Evolutionary conservation across 768 basidiomycete species (phyloP), one percentile per base, ranked within the genome.

Genomic region (Russula dissimulans): DNA sequence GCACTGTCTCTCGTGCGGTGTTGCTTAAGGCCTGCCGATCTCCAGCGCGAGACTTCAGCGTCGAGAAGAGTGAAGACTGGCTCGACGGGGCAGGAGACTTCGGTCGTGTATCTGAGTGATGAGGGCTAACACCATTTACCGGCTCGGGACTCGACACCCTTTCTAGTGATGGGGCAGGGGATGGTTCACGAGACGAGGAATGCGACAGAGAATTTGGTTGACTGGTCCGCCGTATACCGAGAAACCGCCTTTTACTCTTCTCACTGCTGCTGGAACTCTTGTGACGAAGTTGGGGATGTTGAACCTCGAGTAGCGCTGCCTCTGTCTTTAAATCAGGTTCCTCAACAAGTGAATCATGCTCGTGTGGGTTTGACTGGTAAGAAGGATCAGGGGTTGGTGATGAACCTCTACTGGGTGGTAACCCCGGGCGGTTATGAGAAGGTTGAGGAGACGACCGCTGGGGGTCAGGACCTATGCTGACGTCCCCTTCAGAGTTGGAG

Each of bases 1-100:
- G 84, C 79, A 97, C 86, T 9, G 89, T 81, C 68, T 97, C 95
- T 69, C 87, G 89, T 12, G 93, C 90, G 0, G 88, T 83, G 66
- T 89, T 86, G 64, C 84, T 86, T 46, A 95, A 74, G 7, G 89
- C 89, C 70, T 94, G 88, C 69, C 92, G 95, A 71, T 95, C 94
- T 3, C 73, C 75, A 0, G 85, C 82, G 45, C 86, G 86, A 6
- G 89, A 83, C 69, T 87, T 89, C 54, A 91, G 78, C 26, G 87
- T 85, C 17, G 88, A 82, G 49, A 95, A 80, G 75, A 97, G 59
- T 10, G 58, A 59, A 36, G 58, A 11, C 36, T 63, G 52, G 45
- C 56, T 26, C 5, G 61, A 55, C 6, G 39, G 36, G 15, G 22
- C 31, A 4, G 54, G 29, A 12, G 60, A 54, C 52, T 51, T 62